Conservation (phyloP, 176 grass and related monocot species). For the Musa troglodytarum region DNA sequence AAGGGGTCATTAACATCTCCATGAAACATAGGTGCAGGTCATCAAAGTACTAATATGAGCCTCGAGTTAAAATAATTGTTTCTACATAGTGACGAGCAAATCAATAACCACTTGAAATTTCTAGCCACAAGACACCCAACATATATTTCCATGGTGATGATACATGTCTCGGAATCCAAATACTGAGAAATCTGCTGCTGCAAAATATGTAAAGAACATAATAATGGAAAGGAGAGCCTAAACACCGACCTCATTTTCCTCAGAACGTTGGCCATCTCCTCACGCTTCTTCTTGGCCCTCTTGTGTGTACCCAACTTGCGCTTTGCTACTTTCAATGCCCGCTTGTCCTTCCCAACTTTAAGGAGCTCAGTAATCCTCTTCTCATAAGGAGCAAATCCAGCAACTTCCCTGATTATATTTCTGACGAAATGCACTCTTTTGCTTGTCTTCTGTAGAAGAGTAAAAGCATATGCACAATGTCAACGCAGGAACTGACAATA, state of each 20-base stretch:
- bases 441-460: slow-evolving; percentile 29
- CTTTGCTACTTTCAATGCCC: slow-evolving; percentile 45
- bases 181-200: background rate
- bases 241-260: slow-evolving; percentile 42
- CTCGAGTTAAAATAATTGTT: no score
- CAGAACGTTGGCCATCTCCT: slow-evolving; percentile 48
- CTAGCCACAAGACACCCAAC: background rate
- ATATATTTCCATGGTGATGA: background rate
- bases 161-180: background rate
- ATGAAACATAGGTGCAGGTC: background rate
- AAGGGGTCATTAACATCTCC: background rate
- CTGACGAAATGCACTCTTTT: slow-evolving; percentile 40
- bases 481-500: background rate
- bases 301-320: slow-evolving; percentile 65
- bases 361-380: slow-evolving; percentile 59
- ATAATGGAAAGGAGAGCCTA: no score
- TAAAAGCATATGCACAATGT: background rate
- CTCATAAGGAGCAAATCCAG: slow-evolving; percentile 50
- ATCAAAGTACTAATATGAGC: no score
- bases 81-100: background rate
- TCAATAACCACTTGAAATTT: background rate
- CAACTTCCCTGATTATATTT: slow-evolving; percentile 51
- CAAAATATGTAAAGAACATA: background rate
- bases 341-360: slow-evolving; percentile 59
- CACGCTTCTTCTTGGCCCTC: slow-evolving; percentile 67